Evolutionary conservation across 768 basidiomycete species (phyloP).

Genomic region (Suillus lakei): DNA sequence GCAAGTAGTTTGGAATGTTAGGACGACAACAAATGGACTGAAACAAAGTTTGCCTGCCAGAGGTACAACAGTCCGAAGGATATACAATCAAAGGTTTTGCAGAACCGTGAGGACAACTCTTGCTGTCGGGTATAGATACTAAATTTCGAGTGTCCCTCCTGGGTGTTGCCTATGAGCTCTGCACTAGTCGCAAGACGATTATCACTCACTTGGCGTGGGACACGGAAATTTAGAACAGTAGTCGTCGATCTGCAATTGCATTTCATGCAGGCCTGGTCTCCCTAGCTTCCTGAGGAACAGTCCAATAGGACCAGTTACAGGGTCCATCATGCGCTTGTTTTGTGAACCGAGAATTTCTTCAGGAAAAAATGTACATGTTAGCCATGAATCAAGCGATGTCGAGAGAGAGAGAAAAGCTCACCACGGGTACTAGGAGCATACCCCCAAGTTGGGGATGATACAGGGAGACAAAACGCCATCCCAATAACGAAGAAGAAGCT

Average conservation of each 20-base stretch:
- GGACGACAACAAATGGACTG: neutral
- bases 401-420: neutral
- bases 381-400: neutral
- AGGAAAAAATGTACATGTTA: neutral
- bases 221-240: slow-evolving; percentile 1
- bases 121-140: too few relatives aligned
- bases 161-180: neutral
- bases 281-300: neutral
- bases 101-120: too few relatives aligned
- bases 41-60: neutral
- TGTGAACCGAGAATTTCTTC: neutral
- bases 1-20: neutral
- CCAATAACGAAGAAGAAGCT: neutral
- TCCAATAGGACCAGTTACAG: neutral
- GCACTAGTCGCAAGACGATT: neutral
- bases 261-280: neutral
- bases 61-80: neutral
- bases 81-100: neutral
- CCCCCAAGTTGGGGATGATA: neutral
- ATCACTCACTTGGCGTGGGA: neutral
- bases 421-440: neutral
- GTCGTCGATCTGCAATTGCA: neutral
- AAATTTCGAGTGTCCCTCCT: neutral
- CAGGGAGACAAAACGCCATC: neutral
- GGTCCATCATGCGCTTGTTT: neutral